These are phyloP conservation scores for Coniferiporia weirii DNA, from an alignment of 1,284 basidiomycete genomes.

Conservation along the genomic window DNA sequence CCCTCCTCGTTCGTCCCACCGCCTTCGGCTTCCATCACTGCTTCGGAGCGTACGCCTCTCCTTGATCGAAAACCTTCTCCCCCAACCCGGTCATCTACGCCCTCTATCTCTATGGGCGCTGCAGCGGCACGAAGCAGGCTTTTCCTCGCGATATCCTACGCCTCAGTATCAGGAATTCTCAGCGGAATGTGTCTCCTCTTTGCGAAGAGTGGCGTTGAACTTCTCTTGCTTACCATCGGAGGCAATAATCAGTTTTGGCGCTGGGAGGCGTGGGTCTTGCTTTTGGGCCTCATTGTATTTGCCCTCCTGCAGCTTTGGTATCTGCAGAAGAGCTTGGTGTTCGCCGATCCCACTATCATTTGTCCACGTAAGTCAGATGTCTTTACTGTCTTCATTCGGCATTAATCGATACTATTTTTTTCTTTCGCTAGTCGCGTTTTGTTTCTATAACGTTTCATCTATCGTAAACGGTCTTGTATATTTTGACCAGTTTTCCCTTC, in stretches of 20 bases:
- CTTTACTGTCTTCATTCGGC: background rate
- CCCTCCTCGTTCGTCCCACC: conserved; percentile 31
- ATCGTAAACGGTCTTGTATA: conserved; percentile 88
- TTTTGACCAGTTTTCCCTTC: conserved; percentile 81
- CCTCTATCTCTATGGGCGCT: conserved; percentile 24
- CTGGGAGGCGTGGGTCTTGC: conserved; percentile 79
- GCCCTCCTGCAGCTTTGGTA: conserved; percentile 87
- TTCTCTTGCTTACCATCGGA: conserved; percentile 76
- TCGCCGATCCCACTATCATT: conserved; percentile 85
- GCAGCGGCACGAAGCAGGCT: conserved; percentile 49
- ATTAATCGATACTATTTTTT: conserved; percentile 3
- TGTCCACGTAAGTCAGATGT: conserved; percentile 67
- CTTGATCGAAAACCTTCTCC: conserved; percentile 42
- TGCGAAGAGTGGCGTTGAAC: conserved; percentile 91
- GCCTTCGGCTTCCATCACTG: conserved; percentile 31
- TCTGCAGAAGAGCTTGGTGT: conserved; percentile 82
- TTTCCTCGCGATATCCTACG: conserved; percentile 81
- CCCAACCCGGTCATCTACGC: conserved; percentile 20
- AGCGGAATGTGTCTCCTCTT: conserved; percentile 92
- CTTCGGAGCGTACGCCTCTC: conserved; percentile 57
- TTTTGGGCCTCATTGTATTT: conserved; percentile 63
- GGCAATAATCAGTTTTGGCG: conserved; percentile 86
- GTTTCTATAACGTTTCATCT: conserved; percentile 92
- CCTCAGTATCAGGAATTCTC: conserved; percentile 86
- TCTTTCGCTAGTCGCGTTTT: conserved; percentile 72